Evolutionary conservation across 306 rosid species (phyloP).

Genomic region (Vigna mungo): DNA sequence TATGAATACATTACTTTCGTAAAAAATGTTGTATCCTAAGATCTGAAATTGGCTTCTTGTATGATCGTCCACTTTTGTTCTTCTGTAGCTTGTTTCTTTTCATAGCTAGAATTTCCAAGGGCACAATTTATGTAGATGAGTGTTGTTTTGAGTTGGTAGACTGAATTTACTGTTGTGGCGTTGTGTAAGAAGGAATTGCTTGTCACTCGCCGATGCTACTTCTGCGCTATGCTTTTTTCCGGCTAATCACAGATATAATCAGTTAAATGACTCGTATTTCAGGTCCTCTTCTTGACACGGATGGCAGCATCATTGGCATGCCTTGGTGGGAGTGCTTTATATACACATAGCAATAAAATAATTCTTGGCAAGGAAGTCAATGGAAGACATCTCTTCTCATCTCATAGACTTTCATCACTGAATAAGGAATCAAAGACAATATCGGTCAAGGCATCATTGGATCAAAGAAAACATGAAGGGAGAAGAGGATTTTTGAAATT

Average conservation of each 20-base stretch:
- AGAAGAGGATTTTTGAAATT: constrained; percentile 86
- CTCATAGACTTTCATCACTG: constrained; percentile 52
- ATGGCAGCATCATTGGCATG: constrained; percentile 90
- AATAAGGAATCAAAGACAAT: constrained; percentile 50
- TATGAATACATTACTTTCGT: background rate
- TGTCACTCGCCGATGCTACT: constrained; percentile 11
- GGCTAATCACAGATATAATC: constrained; percentile 1
- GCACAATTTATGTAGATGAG: constrained; percentile 3
- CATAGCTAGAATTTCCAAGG: constrained; percentile 15
- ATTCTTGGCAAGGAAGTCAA: constrained; percentile 59
- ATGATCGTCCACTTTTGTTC: constrained; percentile 16
- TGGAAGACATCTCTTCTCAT: constrained; percentile 57
- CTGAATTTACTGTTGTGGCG: background rate
- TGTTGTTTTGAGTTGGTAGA: background rate
- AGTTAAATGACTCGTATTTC: constrained; percentile 2
- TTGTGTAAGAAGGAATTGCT: background rate
- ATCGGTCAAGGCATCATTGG: constrained; percentile 65
- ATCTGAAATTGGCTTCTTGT: constrained; percentile 37
- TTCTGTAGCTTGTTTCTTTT: background rate
- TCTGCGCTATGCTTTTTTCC: constrained; percentile 11
- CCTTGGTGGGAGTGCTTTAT: constrained; percentile 76
- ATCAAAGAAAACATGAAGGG: constrained; percentile 64
- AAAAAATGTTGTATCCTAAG: background rate
- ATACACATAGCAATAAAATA: constrained; percentile 56
- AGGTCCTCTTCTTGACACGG: constrained; percentile 21